Evolutionary conservation across 768 basidiomycete species (phyloP), one percentile per base, ranked within the genome.

Genomic region (Lactifluus rugatus): DNA sequence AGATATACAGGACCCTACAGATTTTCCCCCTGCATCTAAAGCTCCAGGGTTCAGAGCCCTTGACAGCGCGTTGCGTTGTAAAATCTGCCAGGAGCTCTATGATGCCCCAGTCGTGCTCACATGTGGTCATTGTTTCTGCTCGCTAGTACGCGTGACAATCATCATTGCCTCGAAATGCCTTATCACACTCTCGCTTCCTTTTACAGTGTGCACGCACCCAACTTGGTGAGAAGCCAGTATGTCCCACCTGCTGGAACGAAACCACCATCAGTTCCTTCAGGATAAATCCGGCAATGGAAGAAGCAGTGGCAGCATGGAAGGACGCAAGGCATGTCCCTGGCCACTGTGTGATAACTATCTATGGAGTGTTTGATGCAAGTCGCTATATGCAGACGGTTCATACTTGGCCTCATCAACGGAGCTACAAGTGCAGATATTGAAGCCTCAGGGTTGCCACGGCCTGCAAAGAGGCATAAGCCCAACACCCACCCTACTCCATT

Each of bases 51-150:
- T 75, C 6, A 56, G 62, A 19, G 66, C 66, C 13, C 66, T 75
- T 32, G 75, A 76, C 62, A 61, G 64, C 42, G 66, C 70, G 5
- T 56, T 74, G 25, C 66, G 71, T 39, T 76, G 75, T 57, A 70
- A 71, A 34, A 75, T 76, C 41, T 76, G 75, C 61, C 72, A 74
- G 61, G 73, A 74, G 36, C 65, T 71, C 17, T 72, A 71, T 52
- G 63, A 61, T 1, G 73, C 65, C 6, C 75, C 75, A 3, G 74
- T 76, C 52, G 64, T 69, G 32, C 70, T 76, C 37, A 56, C 67
- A 5, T 75, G 75, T 61, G 75, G 75, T 14, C 75, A 76, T 56
- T 70, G 70, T 2, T 76, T 75, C 66, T 76, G 75, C 65, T 70
- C 68, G 21, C 62, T 71, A 45, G 70, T 71, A 53, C 55, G 67